These are phyloP conservation scores for Curvularia sp. DNA, from an alignment of 2,329 filamentous ascomycete species.

Conservation along the genomic window DNA sequence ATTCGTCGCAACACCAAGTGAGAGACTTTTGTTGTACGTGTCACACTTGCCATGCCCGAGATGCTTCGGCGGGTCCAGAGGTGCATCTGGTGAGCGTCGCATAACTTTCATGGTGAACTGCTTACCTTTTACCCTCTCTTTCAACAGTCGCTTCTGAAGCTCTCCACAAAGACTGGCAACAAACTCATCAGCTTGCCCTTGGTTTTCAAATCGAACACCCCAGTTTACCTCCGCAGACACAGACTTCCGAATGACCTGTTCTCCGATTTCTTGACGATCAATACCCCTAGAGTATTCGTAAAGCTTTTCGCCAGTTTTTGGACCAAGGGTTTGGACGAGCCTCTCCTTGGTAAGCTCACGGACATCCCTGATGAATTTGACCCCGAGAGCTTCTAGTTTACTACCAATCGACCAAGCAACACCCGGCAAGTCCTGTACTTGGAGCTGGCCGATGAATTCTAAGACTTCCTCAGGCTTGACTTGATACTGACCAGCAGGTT, in stretches of 20 bases:
- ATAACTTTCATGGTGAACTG: constrained; percentile 96
- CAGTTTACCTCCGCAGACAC: constrained; percentile 98
- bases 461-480: constrained; percentile 82
- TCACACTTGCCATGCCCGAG: constrained; percentile 96
- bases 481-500: constrained; percentile 91
- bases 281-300: constrained; percentile 91
- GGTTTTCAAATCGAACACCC: constrained; percentile 93
- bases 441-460: constrained; percentile 76
- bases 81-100: constrained; percentile 83
- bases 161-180: constrained; percentile 84
- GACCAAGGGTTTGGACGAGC: constrained; percentile 76
- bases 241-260: constrained; percentile 85
- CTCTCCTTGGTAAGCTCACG: constrained; percentile 78
- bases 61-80: constrained; percentile 89
- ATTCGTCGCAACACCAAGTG: constrained; percentile 86
- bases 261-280: constrained; percentile 83
- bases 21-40: constrained; percentile 84
- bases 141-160: constrained; percentile 77
- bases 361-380: constrained; percentile 84
- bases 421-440: constrained; percentile 83
- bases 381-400: constrained; percentile 85
- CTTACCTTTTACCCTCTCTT: constrained; percentile 84
- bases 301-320: constrained; percentile 90
- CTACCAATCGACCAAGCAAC: constrained; percentile 90
- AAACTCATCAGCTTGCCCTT: constrained; percentile 93